Percentiles rank a stretch among this genome's conserved stretches.
These are phyloP conservation scores for Penicillium thymicola DNA, from an alignment of 2,329 filamentous ascomycete genomes.

Conservation along the genomic window DNA sequence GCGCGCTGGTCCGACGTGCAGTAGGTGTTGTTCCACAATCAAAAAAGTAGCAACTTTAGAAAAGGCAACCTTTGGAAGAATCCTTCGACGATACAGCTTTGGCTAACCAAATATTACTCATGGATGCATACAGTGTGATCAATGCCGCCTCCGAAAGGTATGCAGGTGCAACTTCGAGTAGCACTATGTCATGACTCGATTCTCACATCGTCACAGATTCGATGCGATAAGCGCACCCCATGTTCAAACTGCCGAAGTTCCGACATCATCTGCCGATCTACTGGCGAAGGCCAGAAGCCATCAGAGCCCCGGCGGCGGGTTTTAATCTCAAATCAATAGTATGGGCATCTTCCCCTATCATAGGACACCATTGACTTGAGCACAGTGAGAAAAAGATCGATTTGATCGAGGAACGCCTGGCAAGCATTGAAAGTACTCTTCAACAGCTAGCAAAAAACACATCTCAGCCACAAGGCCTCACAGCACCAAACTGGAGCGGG, in stretches of 20 bases:
- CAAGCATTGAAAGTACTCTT: slow-evolving; percentile 45
- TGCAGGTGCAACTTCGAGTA: background rate
- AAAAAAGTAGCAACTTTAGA: background rate
- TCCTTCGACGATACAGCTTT: background rate
- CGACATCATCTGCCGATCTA: slow-evolving; percentile 37
- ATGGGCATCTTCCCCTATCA: slow-evolving; percentile 10
- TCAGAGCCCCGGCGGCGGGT: slow-evolving; percentile 40
- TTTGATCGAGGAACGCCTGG: slow-evolving; percentile 50
- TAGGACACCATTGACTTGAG: background rate
- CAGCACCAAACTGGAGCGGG: background rate
- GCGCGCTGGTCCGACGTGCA: slow-evolving; percentile 25
- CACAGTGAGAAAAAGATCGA: slow-evolving; percentile 53
- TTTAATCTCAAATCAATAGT: slow-evolving; percentile 44
- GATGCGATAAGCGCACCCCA: slow-evolving; percentile 42
- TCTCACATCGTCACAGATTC: slow-evolving; percentile 29
- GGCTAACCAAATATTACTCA: background rate
- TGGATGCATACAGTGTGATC: slow-evolving; percentile 30
- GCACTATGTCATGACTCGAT: background rate
- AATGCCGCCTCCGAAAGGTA: slow-evolving; percentile 36
- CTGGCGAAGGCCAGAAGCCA: slow-evolving; percentile 34
- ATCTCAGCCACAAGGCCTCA: slow-evolving; percentile 3
- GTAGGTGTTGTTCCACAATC: slow-evolving; percentile 24
- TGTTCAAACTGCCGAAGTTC: slow-evolving; percentile 43
- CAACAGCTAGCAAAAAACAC: slow-evolving; percentile 20
- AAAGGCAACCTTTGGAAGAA: background rate